Percentiles rank a stretch among this genome's conserved stretches.
phyloP scores from a whole-genome alignment of 441 rosid genomes.

The Mallotus repandus region DNA sequence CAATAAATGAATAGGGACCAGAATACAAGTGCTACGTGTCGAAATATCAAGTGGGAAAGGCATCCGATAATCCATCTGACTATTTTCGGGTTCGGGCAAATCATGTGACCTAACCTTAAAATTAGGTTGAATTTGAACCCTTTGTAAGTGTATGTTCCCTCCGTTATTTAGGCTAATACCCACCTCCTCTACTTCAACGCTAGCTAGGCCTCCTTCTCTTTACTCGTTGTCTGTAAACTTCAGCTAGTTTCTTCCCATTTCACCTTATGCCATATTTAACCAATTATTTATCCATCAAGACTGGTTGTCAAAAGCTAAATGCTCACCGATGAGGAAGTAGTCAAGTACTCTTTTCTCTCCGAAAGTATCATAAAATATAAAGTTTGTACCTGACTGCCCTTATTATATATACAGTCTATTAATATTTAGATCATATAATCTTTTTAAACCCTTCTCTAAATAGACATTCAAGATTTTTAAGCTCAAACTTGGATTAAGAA shows the following conservation, averaged over 20 bases:
- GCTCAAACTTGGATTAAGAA: too few species aligned
- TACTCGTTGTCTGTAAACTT: neutral
- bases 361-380: too few species aligned
- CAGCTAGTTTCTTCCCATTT: neutral
- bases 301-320: too few species aligned
- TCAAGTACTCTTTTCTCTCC: too few species aligned
- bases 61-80: conserved; percentile 30
- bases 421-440: too few species aligned
- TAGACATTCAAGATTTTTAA: too few species aligned
- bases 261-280: neutral
- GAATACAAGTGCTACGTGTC: conserved; percentile 37
- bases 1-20: conserved; percentile 8
- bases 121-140: conserved; percentile 7
- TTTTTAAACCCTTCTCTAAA: too few species aligned
- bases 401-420: too few species aligned
- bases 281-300: too few species aligned
- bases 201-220: neutral
- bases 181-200: neutral
- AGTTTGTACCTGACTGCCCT: too few species aligned
- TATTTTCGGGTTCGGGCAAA: conserved; percentile 37
- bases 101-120: conserved; percentile 51
- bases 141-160: conserved; percentile 11
- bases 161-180: conserved; percentile 20
- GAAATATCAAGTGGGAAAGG: conserved; percentile 22
- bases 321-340: too few species aligned